Conservation (phyloP, 805 yeast genomes). For the Candida boidinii region DNA sequence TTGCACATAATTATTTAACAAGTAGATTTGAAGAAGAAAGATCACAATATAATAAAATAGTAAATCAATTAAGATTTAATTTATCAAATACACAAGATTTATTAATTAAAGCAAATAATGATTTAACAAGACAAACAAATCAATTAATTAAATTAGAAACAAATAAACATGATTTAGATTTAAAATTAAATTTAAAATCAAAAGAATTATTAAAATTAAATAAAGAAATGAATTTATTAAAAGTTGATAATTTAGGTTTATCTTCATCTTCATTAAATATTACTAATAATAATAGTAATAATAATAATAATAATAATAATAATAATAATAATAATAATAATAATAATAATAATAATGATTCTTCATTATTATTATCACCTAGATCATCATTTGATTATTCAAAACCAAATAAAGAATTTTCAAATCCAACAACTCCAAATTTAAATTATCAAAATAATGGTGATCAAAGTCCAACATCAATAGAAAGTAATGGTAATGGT, state of each 20-base stretch:
- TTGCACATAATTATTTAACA: slow-evolving; percentile 62
- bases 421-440: slow-evolving; percentile 4
- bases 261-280: no score
- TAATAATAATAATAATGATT: no score
- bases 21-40: slow-evolving; percentile 64
- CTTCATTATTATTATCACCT: no score
- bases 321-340: no score
- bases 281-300: no score
- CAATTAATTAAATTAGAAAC: slow-evolving; percentile 27
- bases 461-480: slow-evolving; percentile 10
- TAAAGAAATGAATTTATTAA: slow-evolving; percentile 34
- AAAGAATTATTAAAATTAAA: slow-evolving; percentile 34
- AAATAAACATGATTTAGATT: slow-evolving; percentile 25
- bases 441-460: no score
- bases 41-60: slow-evolving; percentile 40
- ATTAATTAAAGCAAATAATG: slow-evolving; percentile 29
- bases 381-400: not conserved
- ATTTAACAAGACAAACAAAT: slow-evolving; percentile 28
- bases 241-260: slow-evolving; percentile 39
- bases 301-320: no score
- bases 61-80: slow-evolving; percentile 46
- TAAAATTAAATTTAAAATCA: slow-evolving; percentile 24
- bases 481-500: no score
- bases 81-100: slow-evolving; percentile 43
- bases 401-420: not conserved